Conservation (phyloP, 2,329 filamentous ascomycete species). For the Penicillium crustosum region DNA sequence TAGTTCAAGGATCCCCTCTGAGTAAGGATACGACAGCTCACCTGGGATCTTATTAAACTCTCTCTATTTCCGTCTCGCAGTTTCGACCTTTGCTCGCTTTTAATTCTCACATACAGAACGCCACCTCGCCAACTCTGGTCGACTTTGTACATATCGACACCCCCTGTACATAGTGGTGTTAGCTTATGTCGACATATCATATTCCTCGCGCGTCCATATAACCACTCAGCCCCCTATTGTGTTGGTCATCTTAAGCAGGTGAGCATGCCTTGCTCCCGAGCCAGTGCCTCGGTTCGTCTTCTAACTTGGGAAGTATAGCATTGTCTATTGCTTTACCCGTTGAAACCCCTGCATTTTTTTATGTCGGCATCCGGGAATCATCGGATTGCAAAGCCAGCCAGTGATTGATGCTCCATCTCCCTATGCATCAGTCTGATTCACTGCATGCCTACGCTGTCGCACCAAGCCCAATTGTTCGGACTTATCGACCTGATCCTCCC, state of each 20-base stretch:
- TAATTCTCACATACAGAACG: slow-evolving; percentile 1
- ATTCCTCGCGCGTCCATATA: slow-evolving; percentile 4
- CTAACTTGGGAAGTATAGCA: slow-evolving; percentile 10
- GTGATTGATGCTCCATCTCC: slow-evolving; percentile 19
- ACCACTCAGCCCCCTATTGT: neutral
- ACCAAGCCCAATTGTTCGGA: slow-evolving; percentile 38
- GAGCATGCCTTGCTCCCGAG: slow-evolving; percentile 3
- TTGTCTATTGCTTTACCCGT: neutral
- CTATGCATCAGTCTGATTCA: slow-evolving; percentile 33
- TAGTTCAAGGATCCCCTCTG: slow-evolving; percentile 18
- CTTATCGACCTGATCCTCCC: slow-evolving; percentile 32
- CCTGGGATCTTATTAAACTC: slow-evolving; percentile 18
- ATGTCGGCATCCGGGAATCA: slow-evolving; percentile 9
- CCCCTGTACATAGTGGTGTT: slow-evolving; percentile 21
- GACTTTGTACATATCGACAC: slow-evolving; percentile 16
- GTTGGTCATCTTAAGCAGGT: slow-evolving; percentile 7
- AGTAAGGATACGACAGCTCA: slow-evolving; percentile 23
- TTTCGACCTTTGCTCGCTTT: slow-evolving; percentile 6
- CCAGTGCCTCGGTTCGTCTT: neutral
- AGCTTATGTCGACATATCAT: slow-evolving; percentile 2
- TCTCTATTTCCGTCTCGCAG: slow-evolving; percentile 17
- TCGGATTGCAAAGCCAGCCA: slow-evolving; percentile 22
- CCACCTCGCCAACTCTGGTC: neutral
- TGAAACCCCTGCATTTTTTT: neutral
- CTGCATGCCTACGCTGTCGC: slow-evolving; percentile 31